These are phyloP conservation scores for Pulveroboletus sp. DNA, from an alignment of 1,284 basidiomycete genomes.

Conservation along the genomic window DNA sequence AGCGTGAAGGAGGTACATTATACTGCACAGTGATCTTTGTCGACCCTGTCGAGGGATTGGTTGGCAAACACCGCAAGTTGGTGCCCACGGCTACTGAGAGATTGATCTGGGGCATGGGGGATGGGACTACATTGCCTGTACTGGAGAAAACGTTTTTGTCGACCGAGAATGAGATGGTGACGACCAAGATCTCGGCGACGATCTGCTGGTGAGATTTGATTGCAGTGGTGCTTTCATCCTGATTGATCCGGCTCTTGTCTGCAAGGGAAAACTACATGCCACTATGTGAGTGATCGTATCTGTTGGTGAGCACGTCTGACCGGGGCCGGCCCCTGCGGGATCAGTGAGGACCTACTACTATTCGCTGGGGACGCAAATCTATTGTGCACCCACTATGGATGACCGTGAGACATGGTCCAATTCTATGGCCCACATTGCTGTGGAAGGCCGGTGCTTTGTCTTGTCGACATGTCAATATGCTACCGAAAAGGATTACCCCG, in stretches of 20 bases:
- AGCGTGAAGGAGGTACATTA: conserved; percentile 63
- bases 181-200: conserved; percentile 58
- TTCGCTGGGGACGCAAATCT: conserved; percentile 60
- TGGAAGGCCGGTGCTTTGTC: conserved; percentile 79
- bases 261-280: conserved; percentile 80
- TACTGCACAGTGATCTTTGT: conserved; percentile 74
- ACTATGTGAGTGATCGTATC: conserved; percentile 44
- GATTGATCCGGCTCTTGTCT: background rate
- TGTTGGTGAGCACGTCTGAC: background rate
- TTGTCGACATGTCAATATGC: conserved; percentile 67
- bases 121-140: conserved; percentile 52
- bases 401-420: conserved; percentile 61
- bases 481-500: conserved; percentile 61
- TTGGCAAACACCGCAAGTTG: conserved; percentile 73
- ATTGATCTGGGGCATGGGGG: conserved; percentile 68
- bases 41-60: conserved; percentile 54
- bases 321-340: background rate
- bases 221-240: background rate
- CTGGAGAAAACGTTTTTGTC: conserved; percentile 39
- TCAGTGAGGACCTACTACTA: conserved; percentile 65
- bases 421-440: conserved; percentile 72
- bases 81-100: conserved; percentile 71
- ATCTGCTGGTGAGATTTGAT: conserved; percentile 62
- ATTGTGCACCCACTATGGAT: conserved; percentile 75
- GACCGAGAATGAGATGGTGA: conserved; percentile 33